Percentiles rank a stretch among this genome's conserved stretches.
Evolutionary conservation across 768 basidiomycete genomes (phyloP).

Genomic region (Kwoniella europaea): DNA sequence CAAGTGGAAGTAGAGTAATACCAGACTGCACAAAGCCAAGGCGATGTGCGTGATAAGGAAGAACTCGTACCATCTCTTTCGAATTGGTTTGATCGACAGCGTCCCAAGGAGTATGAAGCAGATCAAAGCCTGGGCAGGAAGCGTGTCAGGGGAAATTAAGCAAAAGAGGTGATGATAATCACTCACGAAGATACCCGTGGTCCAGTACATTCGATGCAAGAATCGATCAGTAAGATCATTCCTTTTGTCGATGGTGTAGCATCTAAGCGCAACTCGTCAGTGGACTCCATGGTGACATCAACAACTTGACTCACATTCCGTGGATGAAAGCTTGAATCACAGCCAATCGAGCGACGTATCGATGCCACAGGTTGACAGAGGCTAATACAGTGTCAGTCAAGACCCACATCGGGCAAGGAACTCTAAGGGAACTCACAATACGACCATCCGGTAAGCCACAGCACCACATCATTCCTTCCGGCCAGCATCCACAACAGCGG

Average conservation of each 20-base stretch:
- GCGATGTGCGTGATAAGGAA: slow-evolving; percentile 40
- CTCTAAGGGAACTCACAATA: slow-evolving; percentile 19
- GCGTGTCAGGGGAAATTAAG: neutral
- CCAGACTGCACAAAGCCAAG: slow-evolving; percentile 28
- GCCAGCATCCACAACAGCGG: slow-evolving; percentile 41
- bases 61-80: slow-evolving; percentile 36
- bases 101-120: slow-evolving; percentile 31
- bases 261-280: slow-evolving; percentile 14
- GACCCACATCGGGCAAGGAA: no score
- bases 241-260: slow-evolving; percentile 7
- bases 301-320: slow-evolving; percentile 24
- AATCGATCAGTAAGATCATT: slow-evolving; percentile 7
- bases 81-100: slow-evolving; percentile 36
- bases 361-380: slow-evolving; percentile 39
- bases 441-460: slow-evolving; percentile 44
- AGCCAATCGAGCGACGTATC: slow-evolving; percentile 30
- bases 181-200: slow-evolving; percentile 35
- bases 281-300: neutral
- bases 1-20: slow-evolving; percentile 36
- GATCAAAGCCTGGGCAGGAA: slow-evolving; percentile 25
- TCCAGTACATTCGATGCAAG: slow-evolving; percentile 32
- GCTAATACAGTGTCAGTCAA: neutral
- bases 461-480: slow-evolving; percentile 38
- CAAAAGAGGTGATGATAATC: neutral
- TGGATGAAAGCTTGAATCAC: slow-evolving; percentile 35